Evolutionary conservation across 306 rosid genomes (phyloP), one percentile per base, ranked within the genome.

Genomic region (Medicago arabica): DNA sequence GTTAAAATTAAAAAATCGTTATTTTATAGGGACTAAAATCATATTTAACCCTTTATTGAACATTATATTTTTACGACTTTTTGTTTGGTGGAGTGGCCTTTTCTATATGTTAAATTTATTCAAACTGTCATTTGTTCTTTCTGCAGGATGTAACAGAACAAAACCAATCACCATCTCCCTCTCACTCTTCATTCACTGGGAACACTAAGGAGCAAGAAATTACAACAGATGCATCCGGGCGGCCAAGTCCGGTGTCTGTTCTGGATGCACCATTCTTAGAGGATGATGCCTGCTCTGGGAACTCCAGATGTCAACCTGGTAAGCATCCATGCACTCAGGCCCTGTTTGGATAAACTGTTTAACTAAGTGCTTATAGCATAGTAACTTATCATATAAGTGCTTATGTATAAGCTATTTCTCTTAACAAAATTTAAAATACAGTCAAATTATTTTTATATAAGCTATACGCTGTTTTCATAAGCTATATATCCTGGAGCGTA

Each of bases 171-270:
- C 53, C 73, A 70, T 87, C 96, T 75, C 92, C 92, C 49, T 80
- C 88, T 18, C 66, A 75, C 72, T 84, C 85, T 40, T 72, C 82
- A 23, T 25, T 78, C 67, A 50, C 74, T 53, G 82, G 63, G 75
- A 82, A 85, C 60, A 74, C 21, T 78, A 88, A 87, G 76, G 89
- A 82, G 63, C 67, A 49, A 68, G 97, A 86, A 51, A 82, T 77
- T 54, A 61, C 60, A 70, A 12, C 75, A 1, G 90, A 85, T 36
- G 67, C 74, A 47, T 87, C 86, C 19, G 96, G 80, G 53, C 80
- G 91, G 62, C 99, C 96, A n/a, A 96, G 99, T 85, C 98, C 99
- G 8, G 85, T 89, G 51, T 96, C 99, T 53, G 91, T 96, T 83
- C 97, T 96, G 25, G 97, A 90, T 75, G 83, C 80, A 4, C 75